Conservation (phyloP, 176 grass and related monocot species). For the Rhynchospora tenuis region DNA sequence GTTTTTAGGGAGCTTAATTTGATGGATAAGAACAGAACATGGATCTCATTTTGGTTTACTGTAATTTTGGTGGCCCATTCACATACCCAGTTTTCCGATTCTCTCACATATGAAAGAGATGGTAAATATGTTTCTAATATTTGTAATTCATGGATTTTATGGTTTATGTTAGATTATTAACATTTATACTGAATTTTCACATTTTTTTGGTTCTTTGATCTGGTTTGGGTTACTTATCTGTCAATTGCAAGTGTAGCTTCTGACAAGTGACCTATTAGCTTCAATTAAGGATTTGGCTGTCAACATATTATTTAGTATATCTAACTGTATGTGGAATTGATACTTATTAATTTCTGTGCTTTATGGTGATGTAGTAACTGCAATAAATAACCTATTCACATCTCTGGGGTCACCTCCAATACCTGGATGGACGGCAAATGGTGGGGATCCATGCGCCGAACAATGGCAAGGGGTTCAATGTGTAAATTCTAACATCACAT, state of each 20-base stretch:
- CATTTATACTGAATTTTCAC: background rate
- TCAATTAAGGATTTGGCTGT: background rate
- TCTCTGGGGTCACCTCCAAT: conserved; percentile 57
- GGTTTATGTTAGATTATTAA: background rate
- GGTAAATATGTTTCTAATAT: conserved; percentile 6
- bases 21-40: conserved; percentile 11
- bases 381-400: conserved; percentile 82
- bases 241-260: background rate
- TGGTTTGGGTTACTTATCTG: background rate
- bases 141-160: background rate
- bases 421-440: conserved; percentile 70
- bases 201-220: background rate
- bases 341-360: background rate
- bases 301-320: background rate
- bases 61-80: conserved; percentile 1
- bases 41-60: conserved; percentile 18
- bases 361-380: conserved; percentile 52
- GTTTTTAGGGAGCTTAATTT: background rate
- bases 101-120: conserved; percentile 17
- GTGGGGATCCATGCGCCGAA: conserved; percentile 77
- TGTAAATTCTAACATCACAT: conserved; percentile 72
- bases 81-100: conserved; percentile 7
- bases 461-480: conserved; percentile 83
- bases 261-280: background rate
- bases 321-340: background rate